phyloP scores from a whole-genome alignment of 2,329 filamentous ascomycete genomes.

The Scleromitrula shiraiana region DNA sequence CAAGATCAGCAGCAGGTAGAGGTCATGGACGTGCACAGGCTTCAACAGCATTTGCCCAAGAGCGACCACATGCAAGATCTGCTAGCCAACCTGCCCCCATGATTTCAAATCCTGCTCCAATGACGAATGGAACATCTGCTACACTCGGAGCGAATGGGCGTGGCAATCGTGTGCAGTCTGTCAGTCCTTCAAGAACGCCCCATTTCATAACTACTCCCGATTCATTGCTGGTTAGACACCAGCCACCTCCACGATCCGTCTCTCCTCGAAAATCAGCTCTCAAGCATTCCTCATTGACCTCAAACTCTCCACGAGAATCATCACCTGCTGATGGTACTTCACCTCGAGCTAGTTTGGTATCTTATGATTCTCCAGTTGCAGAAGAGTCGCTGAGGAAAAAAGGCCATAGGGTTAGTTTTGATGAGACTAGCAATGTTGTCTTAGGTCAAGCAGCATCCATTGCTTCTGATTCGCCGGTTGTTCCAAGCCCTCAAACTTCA shows the following conservation, averaged over 20 bases:
- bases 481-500: slow-evolving; percentile 33
- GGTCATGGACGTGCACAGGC: slow-evolving; percentile 20
- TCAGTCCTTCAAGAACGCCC: slow-evolving; percentile 59
- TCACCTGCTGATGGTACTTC: slow-evolving; percentile 36
- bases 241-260: slow-evolving; percentile 61
- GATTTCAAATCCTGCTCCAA: background rate
- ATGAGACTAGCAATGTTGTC: slow-evolving; percentile 48
- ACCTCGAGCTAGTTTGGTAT: slow-evolving; percentile 35
- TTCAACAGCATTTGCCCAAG: slow-evolving; percentile 18
- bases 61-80: slow-evolving; percentile 16
- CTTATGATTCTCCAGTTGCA: slow-evolving; percentile 30
- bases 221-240: slow-evolving; percentile 51
- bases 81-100: slow-evolving; percentile 20
- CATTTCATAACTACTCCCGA: slow-evolving; percentile 56
- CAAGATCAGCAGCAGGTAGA: slow-evolving; percentile 20
- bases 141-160: slow-evolving; percentile 21
- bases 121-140: slow-evolving; percentile 14
- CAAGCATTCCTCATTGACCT: slow-evolving; percentile 42
- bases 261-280: slow-evolving; percentile 73
- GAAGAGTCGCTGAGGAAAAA: slow-evolving; percentile 45
- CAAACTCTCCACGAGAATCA: slow-evolving; percentile 44
- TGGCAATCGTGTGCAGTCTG: slow-evolving; percentile 31
- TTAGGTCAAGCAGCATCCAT: slow-evolving; percentile 40
- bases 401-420: slow-evolving; percentile 69
- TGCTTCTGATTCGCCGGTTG: slow-evolving; percentile 34